phyloP scores from a whole-genome alignment of 1,139 yeast genomes.

The Arxiozyma slooffiae region DNA sequence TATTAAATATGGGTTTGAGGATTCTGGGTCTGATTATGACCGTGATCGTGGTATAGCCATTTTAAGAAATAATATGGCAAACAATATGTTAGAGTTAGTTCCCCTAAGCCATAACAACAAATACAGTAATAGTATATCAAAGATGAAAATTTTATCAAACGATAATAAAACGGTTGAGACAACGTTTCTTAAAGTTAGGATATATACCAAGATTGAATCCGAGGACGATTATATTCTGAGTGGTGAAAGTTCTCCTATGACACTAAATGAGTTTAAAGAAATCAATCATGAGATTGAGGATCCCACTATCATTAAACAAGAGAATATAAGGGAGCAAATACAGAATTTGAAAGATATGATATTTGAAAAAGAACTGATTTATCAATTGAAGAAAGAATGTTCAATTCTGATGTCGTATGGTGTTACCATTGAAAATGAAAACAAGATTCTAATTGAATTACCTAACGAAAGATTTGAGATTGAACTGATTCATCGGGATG shows the following conservation, averaged over 20 bases:
- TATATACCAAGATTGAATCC: conserved; percentile 44
- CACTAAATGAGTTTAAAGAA: background rate
- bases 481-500: conserved; percentile 48
- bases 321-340: conserved; percentile 42
- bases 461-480: conserved; percentile 63
- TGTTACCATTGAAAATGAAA: conserved; percentile 56
- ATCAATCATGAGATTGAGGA: background rate
- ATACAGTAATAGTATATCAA: conserved; percentile 4
- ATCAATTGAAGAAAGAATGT: conserved; percentile 69
- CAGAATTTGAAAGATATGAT: conserved; percentile 57
- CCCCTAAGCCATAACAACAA: conserved; percentile 18
- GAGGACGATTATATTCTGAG: conserved; percentile 40
- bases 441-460: conserved; percentile 53
- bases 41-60: conserved; percentile 68
- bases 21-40: conserved; percentile 69
- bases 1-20: conserved; percentile 83
- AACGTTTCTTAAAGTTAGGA: conserved; percentile 43
- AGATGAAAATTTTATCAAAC: background rate
- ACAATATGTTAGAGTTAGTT: conserved; percentile 34
- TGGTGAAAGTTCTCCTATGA: conserved; percentile 27
- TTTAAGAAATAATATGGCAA: conserved; percentile 35
- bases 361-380: conserved; percentile 69
- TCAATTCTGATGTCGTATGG: conserved; percentile 59
- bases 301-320: conserved; percentile 12
- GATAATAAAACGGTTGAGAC: conserved; percentile 8